Percentiles rank a stretch among this genome's conserved stretches.
Evolutionary conservation across 2,329 filamentous ascomycete species (phyloP).

Genomic region (Cercospora canescens): DNA sequence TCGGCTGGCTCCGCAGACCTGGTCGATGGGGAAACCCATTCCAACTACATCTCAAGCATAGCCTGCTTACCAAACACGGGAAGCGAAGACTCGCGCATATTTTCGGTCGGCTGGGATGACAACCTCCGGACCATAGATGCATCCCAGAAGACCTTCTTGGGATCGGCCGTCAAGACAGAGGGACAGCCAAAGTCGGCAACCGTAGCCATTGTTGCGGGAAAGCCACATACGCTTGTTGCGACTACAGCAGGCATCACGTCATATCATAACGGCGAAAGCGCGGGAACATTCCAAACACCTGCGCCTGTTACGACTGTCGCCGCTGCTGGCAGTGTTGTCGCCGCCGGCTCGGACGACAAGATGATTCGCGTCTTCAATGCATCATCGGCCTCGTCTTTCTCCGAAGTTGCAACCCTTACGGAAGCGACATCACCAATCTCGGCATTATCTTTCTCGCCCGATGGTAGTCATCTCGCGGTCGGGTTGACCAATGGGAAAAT

Average conservation of each 20-base stretch:
- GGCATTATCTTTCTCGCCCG: slow-evolving; percentile 76
- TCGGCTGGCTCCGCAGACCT: slow-evolving; percentile 66
- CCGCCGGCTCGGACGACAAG: slow-evolving; percentile 75
- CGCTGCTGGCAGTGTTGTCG: slow-evolving; percentile 66
- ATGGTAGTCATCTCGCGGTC: slow-evolving; percentile 75
- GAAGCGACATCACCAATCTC: slow-evolving; percentile 73
- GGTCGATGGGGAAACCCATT: slow-evolving; percentile 78
- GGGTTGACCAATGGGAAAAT: slow-evolving; percentile 88
- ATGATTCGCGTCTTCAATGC: slow-evolving; percentile 72
- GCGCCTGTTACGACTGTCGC: slow-evolving; percentile 68
- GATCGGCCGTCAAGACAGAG: slow-evolving; percentile 64
- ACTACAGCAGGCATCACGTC: slow-evolving; percentile 60
- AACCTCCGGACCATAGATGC: slow-evolving; percentile 78
- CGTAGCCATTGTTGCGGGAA: slow-evolving; percentile 57
- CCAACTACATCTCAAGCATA: slow-evolving; percentile 82
- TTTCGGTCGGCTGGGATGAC: slow-evolving; percentile 93
- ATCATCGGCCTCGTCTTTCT: slow-evolving; percentile 54
- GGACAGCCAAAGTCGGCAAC: slow-evolving; percentile 79
- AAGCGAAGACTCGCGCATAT: slow-evolving; percentile 55
- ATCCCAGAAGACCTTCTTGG: slow-evolving; percentile 72
- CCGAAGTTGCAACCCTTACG: slow-evolving; percentile 56
- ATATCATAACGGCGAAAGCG: slow-evolving; percentile 55
- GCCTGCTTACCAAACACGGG: slow-evolving; percentile 49
- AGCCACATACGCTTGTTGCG: slow-evolving; percentile 51
- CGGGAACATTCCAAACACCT: slow-evolving; percentile 53